phyloP scores from a whole-genome alignment of 495 filamentous ascomycete species.

The Neurospora cerealis region DNA sequence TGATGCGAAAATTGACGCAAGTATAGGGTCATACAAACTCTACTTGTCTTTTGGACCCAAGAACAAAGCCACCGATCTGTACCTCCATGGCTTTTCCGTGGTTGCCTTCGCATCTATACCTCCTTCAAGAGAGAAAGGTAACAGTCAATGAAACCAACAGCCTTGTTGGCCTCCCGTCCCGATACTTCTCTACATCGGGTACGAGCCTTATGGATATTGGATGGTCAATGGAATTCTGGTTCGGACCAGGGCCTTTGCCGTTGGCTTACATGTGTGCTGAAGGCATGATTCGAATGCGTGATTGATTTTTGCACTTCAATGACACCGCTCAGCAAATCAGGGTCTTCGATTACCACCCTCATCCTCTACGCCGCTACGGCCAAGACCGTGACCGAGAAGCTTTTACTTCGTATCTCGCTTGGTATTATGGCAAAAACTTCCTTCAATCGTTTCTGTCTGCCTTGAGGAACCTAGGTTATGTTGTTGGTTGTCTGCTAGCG shows the following conservation, averaged over 20 bases:
- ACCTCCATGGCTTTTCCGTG: neutral
- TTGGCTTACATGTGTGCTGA: neutral
- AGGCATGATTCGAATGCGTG: neutral
- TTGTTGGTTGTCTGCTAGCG: neutral
- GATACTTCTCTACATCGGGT: neutral
- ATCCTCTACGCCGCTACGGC: neutral
- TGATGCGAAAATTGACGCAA: neutral
- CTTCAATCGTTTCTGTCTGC: neutral
- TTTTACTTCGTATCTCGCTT: neutral
- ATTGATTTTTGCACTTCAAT: neutral
- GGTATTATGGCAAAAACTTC: neutral
- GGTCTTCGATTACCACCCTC: neutral
- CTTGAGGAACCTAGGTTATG: neutral
- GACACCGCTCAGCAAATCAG: neutral
- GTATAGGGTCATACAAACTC: neutral
- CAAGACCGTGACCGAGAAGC: neutral
- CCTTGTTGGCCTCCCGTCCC: neutral
- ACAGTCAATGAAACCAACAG: neutral
- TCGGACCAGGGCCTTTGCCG: neutral
- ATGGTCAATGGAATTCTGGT: neutral
- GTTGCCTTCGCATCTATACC: neutral
- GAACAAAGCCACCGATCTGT: neutral
- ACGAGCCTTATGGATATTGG: neutral
- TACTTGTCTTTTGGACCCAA: neutral
- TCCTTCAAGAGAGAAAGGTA: neutral